Conservation (phyloP, 1,139 yeast genomes). For the Diutina rugosa region DNA sequence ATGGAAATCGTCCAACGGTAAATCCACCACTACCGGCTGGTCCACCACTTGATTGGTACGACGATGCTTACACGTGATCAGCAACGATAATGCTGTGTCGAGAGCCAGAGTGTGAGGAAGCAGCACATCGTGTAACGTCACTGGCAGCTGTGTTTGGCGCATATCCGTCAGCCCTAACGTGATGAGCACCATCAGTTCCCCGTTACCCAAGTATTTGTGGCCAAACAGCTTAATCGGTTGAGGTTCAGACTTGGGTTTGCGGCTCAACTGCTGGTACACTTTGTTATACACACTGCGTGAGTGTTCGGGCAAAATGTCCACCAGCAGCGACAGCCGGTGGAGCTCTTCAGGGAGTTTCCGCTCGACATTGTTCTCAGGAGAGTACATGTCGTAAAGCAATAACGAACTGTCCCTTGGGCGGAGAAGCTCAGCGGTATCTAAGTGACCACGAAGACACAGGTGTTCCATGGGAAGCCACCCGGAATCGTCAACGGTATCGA, state of each 20-base stretch:
- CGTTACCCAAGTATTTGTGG: conserved; percentile 54
- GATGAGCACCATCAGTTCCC: conserved; percentile 58
- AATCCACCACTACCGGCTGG: conserved; percentile 60
- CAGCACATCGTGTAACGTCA: conserved; percentile 63
- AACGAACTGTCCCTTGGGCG: conserved; percentile 27
- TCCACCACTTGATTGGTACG: conserved; percentile 33
- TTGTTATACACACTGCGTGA: not conserved
- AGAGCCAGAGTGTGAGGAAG: conserved; percentile 61
- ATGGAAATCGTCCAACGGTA: conserved; percentile 73
- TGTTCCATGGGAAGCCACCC: conserved; percentile 98
- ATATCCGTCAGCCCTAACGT: conserved; percentile 83
- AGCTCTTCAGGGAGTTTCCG: not conserved
- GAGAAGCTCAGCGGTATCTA: conserved; percentile 52
- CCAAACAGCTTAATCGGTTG: conserved; percentile 75
- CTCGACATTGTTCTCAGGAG: conserved; percentile 20
- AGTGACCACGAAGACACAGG: conserved; percentile 83
- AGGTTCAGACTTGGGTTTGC: conserved; percentile 7
- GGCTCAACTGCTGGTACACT: not conserved
- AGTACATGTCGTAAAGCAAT: conserved; percentile 26
- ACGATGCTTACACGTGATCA: conserved; percentile 43
- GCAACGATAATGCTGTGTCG: conserved; percentile 77
- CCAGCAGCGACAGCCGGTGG: not conserved
- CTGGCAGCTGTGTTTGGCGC: conserved; percentile 45
- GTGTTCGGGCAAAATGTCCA: conserved; percentile 1
- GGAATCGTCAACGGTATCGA: conserved; percentile 56